Evolutionary conservation across 2,329 filamentous ascomycete genomes (phyloP), one percentile per base, ranked within the genome.

Genomic region (Pseudogymnoascus sp.): DNA sequence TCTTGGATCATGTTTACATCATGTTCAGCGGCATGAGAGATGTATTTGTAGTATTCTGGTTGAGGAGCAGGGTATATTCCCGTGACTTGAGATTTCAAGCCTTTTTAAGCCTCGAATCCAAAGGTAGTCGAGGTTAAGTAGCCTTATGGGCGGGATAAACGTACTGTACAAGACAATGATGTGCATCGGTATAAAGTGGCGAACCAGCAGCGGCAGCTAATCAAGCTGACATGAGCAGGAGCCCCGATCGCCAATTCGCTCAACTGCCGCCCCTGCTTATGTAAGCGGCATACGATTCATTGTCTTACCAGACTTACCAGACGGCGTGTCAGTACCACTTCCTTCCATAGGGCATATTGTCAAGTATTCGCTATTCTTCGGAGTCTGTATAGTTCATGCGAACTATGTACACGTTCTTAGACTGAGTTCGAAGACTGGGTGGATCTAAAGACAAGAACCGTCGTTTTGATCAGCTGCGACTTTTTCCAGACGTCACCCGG

Each of bases 351-450:
- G 49, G 28, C 16, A 35, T 35, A 33, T 35, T 55, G 2, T 55
- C 9, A 55, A 55, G n/a, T 33, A 55, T 55, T 33, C 28, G 11
- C 28, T 55, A 55, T 55, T 55, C 16, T 16, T 23, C 18, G 16
- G 33, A 23, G 12, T n/a, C 43, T 31, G 28, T 37, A 25, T 31
- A 23, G 23, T 66, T 11, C 55, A 64, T 18, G 33, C 60, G 28
- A 67, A 67, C 18, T 61, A 66, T 12, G 65, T 63, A 45, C 21
- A 65, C 14, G 61, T 55, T 55, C 16, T 35, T 55, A 18, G 8
- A 55, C 11, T 55, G 49, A 55, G 16, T 21, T 11, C 49, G 16
- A 55, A 33, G 28, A 55, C 49, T 55, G 49, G 49, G 49, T 55
- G 9, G 28, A 55, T 55, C 35, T 33, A 45, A n/a, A 6, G 14